Conservation (phyloP, 441 rosid genomes). For the Erodium moschatum region DNA sequence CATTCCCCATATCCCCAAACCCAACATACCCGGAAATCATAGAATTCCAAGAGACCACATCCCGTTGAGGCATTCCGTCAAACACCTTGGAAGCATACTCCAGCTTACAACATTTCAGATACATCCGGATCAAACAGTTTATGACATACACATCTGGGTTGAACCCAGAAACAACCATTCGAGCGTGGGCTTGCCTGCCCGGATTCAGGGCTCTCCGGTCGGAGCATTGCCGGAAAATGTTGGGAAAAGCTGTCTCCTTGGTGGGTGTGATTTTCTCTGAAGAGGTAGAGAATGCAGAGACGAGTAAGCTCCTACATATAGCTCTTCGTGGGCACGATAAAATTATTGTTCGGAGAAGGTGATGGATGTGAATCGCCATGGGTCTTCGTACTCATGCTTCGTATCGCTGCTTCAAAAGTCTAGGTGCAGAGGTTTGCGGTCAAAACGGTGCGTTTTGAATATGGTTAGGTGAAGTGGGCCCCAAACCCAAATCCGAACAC, state of each 20-base stretch:
- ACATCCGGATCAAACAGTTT: not conserved
- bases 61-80: not conserved
- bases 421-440: not conserved
- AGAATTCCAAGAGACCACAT: constrained; percentile 54
- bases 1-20: constrained; percentile 41
- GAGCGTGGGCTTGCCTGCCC: not conserved
- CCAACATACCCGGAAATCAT: constrained; percentile 50
- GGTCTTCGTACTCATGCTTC: constrained; percentile 28
- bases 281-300: not conserved
- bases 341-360: constrained; percentile 17
- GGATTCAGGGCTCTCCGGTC: constrained; percentile 1
- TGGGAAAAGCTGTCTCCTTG: not conserved
- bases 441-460: not conserved
- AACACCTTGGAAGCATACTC: not conserved
- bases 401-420: not conserved
- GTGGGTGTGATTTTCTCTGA: not conserved
- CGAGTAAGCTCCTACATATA: not conserved
- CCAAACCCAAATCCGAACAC: not conserved
- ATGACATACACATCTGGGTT: not conserved
- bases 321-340: constrained; percentile 14
- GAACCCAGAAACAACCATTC: not conserved
- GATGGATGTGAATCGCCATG: constrained; percentile 31
- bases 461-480: not conserved
- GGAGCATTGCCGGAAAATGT: constrained; percentile 1
- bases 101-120: not conserved